A percentile compares a stretch with the other conserved stretches of the same genome.
Evolutionary conservation across 2,329 filamentous ascomycete genomes (phyloP).

Genomic region (Pestalotiopsis sp.): DNA sequence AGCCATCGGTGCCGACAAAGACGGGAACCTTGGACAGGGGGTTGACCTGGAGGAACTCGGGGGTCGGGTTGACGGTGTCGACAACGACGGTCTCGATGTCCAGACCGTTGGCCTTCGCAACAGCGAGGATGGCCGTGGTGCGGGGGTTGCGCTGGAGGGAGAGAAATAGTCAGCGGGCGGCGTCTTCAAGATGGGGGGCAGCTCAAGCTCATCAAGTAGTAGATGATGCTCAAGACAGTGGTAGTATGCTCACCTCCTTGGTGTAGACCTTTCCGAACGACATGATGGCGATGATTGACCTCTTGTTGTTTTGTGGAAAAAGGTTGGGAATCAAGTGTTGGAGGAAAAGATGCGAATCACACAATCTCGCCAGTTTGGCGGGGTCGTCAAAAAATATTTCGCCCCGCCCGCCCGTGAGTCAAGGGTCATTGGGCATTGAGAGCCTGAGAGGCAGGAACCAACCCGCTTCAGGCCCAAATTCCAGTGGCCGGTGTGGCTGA

Average conservation of each 20-base stretch:
- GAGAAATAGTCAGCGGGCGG: slow-evolving; percentile 15
- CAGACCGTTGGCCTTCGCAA: slow-evolving; percentile 96
- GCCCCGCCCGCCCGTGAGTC: neutral
- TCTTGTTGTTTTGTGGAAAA: slow-evolving; percentile 21
- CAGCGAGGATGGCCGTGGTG: slow-evolving; percentile 83
- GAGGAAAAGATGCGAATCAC: slow-evolving; percentile 3
- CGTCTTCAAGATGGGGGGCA: neutral
- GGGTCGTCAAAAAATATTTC: slow-evolving; percentile 7
- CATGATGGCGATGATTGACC: slow-evolving; percentile 63
- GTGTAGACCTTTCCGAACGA: slow-evolving; percentile 98
- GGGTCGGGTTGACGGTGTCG: slow-evolving; percentile 64
- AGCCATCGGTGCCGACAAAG: slow-evolving; percentile 92
- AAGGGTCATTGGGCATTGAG: neutral
- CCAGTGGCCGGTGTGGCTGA: neutral
- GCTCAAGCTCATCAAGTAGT: neutral
- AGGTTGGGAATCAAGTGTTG: slow-evolving; percentile 6
- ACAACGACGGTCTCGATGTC: slow-evolving; percentile 84
- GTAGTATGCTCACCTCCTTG: slow-evolving; percentile 62
- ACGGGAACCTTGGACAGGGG: slow-evolving; percentile 89
- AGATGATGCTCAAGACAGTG: neutral
- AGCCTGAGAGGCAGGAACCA: no score
- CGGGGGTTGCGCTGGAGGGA: slow-evolving; percentile 66
- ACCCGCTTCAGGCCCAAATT: neutral
- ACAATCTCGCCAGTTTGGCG: slow-evolving; percentile 3
- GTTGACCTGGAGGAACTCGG: slow-evolving; percentile 85